phyloP scores from a whole-genome alignment of 805 yeast genomes.

The Saccharomycopsis sp. region DNA sequence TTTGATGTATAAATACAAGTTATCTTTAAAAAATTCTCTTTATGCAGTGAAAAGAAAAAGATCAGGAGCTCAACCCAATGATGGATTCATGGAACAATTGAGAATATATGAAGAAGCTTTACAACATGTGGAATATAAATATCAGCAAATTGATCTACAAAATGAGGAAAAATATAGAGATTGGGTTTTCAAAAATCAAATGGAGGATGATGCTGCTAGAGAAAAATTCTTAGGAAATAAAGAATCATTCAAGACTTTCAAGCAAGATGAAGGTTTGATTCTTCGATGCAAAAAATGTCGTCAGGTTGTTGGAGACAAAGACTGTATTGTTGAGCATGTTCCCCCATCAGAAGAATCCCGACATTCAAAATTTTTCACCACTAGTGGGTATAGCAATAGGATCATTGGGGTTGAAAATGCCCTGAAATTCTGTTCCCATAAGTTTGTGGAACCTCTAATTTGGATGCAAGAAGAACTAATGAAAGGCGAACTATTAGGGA shows the following conservation, averaged over 20 bases:
- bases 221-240: slow-evolving; percentile 9
- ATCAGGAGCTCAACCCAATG: slow-evolving; percentile 57
- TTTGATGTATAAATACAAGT: slow-evolving; percentile 66
- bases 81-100: slow-evolving; percentile 64
- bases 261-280: slow-evolving; percentile 22
- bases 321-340: slow-evolving; percentile 52
- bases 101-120: slow-evolving; percentile 39
- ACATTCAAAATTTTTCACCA: slow-evolving; percentile 56
- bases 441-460: slow-evolving; percentile 73
- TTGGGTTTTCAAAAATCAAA: slow-evolving; percentile 25
- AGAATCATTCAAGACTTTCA: neutral
- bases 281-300: slow-evolving; percentile 82
- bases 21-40: slow-evolving; percentile 50
- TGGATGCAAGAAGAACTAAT: slow-evolving; percentile 87
- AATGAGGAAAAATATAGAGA: slow-evolving; percentile 28
- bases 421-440: slow-evolving; percentile 64
- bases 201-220: slow-evolving; percentile 23
- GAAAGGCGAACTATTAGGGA: slow-evolving; percentile 75
- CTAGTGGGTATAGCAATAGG: slow-evolving; percentile 50
- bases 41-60: slow-evolving; percentile 67
- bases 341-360: slow-evolving; percentile 57
- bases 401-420: slow-evolving; percentile 50
- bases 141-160: slow-evolving; percentile 22
- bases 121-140: slow-evolving; percentile 22
- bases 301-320: slow-evolving; percentile 50